Conservation (phyloP, 768 basidiomycete species). For the Suillus clintonianus region DNA sequence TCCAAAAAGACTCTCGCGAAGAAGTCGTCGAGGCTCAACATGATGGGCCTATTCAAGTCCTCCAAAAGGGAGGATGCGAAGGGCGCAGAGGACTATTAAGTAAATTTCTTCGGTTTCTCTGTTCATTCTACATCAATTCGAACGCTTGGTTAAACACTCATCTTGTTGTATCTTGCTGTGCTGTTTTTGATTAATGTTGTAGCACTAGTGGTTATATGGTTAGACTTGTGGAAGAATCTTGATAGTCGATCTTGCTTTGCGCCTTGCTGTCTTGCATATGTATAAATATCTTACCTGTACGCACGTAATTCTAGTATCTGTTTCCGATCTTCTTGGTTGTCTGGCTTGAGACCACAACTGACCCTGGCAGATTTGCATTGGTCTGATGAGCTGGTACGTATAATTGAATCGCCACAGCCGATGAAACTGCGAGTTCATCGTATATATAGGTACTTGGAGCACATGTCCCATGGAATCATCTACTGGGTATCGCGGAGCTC, state of each 20-base stretch:
- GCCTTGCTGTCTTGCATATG: neutral
- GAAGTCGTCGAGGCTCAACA: slow-evolving; percentile 24
- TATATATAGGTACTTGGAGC: too few species aligned
- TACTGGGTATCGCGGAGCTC: neutral
- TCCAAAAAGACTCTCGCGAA: slow-evolving; percentile 20
- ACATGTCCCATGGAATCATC: neutral
- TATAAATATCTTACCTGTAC: neutral
- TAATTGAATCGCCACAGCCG: neutral
- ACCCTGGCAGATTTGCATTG: neutral
- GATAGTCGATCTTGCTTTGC: neutral
- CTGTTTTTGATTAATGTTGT: neutral
- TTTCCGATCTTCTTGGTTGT: neutral
- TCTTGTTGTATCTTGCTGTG: neutral
- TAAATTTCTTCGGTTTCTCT: neutral
- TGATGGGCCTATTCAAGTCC: slow-evolving; percentile 35
- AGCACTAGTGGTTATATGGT: slow-evolving; percentile 4
- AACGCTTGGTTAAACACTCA: slow-evolving; percentile 1
- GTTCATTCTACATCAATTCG: neutral
- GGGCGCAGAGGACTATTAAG: slow-evolving; percentile 2
- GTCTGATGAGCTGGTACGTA: too few species aligned
- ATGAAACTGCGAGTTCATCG: neutral
- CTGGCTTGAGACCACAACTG: neutral
- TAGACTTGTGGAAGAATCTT: neutral
- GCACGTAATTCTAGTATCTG: neutral
- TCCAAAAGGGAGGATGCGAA: slow-evolving; percentile 19